Evolutionary conservation across 2,329 filamentous ascomycete species (phyloP).

Genomic region (Claviceps fusiformis): DNA sequence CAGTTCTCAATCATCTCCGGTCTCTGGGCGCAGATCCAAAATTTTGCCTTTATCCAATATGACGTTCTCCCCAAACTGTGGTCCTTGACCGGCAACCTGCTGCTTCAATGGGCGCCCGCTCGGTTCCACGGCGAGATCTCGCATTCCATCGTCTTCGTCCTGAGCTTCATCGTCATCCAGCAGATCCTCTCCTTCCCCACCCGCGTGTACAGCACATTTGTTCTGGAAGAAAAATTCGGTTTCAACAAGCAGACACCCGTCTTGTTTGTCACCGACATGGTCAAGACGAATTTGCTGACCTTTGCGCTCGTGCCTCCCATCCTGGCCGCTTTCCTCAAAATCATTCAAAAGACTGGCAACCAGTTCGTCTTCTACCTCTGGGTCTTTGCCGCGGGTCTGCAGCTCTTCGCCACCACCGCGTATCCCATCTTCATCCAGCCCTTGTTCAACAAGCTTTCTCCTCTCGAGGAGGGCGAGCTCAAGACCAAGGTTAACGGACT

Average conservation of each 20-base stretch:
- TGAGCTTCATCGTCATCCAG: slow-evolving; percentile 71
- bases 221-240: slow-evolving; percentile 90
- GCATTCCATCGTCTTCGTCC: slow-evolving; percentile 84
- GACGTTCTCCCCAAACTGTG: slow-evolving; percentile 87
- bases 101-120: slow-evolving; percentile 60
- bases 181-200: slow-evolving; percentile 67
- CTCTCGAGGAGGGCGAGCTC: slow-evolving; percentile 72
- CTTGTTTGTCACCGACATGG: slow-evolving; percentile 76
- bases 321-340: slow-evolving; percentile 81
- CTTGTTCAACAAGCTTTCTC: slow-evolving; percentile 95
- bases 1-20: slow-evolving; percentile 72
- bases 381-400: slow-evolving; percentile 78
- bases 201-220: slow-evolving; percentile 86
- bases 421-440: slow-evolving; percentile 92
- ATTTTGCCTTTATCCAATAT: slow-evolving; percentile 77
- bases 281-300: slow-evolving; percentile 79
- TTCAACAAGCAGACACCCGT: slow-evolving; percentile 97
- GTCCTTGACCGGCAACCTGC: slow-evolving; percentile 62
- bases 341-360: slow-evolving; percentile 85
- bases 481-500: slow-evolving; percentile 81
- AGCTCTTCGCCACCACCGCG: slow-evolving; percentile 89
- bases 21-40: slow-evolving; percentile 78
- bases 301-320: slow-evolving; percentile 74
- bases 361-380: slow-evolving; percentile 98
- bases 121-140: slow-evolving; percentile 84